Percentiles rank a stretch among this genome's conserved stretches.
These are phyloP conservation scores for Penicillium brasilianum DNA, from an alignment of 2,329 filamentous ascomycete genomes.

Conservation along the genomic window DNA sequence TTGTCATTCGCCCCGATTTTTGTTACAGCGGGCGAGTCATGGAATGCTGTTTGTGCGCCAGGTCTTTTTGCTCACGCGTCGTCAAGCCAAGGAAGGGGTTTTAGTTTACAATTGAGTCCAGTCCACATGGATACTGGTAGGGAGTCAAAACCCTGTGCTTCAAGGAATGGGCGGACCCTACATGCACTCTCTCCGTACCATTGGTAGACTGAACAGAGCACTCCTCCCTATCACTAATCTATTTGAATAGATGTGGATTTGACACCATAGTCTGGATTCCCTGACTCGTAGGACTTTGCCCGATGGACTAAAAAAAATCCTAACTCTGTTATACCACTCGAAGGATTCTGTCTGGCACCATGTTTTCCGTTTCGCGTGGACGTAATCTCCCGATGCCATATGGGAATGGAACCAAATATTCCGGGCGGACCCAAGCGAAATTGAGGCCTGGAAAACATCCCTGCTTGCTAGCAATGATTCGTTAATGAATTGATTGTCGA, in stretches of 20 bases:
- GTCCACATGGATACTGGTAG: background rate
- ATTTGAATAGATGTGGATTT: background rate
- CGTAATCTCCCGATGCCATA: background rate
- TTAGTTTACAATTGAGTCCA: background rate
- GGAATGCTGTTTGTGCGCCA: background rate
- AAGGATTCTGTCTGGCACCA: background rate
- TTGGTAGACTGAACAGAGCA: background rate
- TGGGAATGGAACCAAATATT: constrained; percentile 2
- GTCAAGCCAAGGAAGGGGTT: background rate
- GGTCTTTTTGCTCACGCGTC: background rate
- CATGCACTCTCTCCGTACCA: background rate
- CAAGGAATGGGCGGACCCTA: background rate
- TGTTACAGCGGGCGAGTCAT: background rate
- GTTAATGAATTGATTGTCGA: too few relatives aligned
- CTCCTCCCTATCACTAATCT: background rate
- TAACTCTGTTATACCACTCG: background rate
- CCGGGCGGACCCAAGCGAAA: background rate
- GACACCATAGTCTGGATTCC: too few relatives aligned
- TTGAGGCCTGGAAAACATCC: background rate
- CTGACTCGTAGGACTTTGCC: background rate
- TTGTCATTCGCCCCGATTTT: constrained; percentile 4
- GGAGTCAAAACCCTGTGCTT: background rate
- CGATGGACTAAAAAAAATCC: background rate
- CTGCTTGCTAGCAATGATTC: background rate
- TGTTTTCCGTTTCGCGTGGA: background rate